Evolutionary conservation across 768 basidiomycete species (phyloP), one percentile per base, ranked within the genome.

Genomic region (Dictyophora rubrovolvata): DNA sequence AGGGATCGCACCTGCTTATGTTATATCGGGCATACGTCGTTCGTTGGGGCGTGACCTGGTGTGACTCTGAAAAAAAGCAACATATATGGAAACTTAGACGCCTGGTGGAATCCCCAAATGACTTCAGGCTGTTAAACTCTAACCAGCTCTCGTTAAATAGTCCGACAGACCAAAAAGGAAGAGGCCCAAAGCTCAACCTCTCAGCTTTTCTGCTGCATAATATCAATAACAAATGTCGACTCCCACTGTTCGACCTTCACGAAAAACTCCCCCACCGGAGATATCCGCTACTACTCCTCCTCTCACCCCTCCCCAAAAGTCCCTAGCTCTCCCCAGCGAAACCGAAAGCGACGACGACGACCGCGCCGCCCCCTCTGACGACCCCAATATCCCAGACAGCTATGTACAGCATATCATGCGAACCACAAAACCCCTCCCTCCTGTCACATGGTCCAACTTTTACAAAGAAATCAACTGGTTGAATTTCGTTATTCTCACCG

Each of bases 371-470:
- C 28, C 28, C 28, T 3, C 28, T 53, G 69, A 71, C 62, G 83
- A 84, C 69, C 68, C 78, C 65, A 77, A 81, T 67, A 83, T 89
- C 60, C 85, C 87, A 16, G 87, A 89, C 71, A 89, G 91, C 76
- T 91, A 90, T 66, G 88, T 91, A 68, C 74, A 83, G 21, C 78
- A 86, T 70, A 88, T 84, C 4, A 77, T 91, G 66, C 81, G 79
- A 64, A 83, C 80, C 35, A 76, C 80, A 60, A 86, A 86, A 67
- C 66, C 83, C 2, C 75, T 86, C 11, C 87, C 88, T 0, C 87
- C 87, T 1, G 73, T 90, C 63, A 74, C 76, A 4, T 82, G 77
- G 81, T 68, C 73, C 28, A 89, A 85, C 66, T 68, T 80, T 56
- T 62, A 70, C 65, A 73, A 73, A 21, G 86, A 90, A 66, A 72